These are phyloP conservation scores for Schizonepeta tenuifolia DNA, from an alignment of 257 asterid species.

Conservation along the genomic window DNA sequence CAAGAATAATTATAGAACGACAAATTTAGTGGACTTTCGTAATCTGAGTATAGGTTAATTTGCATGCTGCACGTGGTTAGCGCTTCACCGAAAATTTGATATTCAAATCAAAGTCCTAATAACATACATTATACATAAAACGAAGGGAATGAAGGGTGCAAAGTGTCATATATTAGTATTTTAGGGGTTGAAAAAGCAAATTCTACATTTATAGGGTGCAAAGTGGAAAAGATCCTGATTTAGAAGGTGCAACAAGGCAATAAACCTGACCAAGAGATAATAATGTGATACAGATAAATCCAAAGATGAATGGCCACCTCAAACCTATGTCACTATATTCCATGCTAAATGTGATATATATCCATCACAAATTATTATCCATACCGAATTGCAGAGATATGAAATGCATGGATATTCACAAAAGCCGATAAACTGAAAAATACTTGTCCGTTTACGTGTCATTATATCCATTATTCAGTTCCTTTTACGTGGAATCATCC, in stretches of 20 bases:
- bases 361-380: slow-evolving; percentile 13
- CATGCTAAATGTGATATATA: slow-evolving; percentile 15
- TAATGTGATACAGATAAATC: not conserved
- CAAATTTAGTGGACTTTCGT: no score
- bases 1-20: no score
- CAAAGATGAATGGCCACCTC: slow-evolving; percentile 30
- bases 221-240: not conserved
- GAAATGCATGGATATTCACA: slow-evolving; percentile 13
- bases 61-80: no score
- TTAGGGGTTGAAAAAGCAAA: not conserved
- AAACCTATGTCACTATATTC: slow-evolving; percentile 28
- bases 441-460: slow-evolving; percentile 24
- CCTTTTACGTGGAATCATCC: no score
- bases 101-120: no score
- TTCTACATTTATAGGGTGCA: not conserved
- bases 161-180: no score
- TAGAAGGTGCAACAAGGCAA: not conserved
- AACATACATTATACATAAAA: no score
- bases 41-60: no score
- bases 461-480: no score
- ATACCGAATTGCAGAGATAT: slow-evolving; percentile 11
- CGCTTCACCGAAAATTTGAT: no score
- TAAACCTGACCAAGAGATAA: not conserved
- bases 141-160: not conserved
- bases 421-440: slow-evolving; percentile 18